Conservation (phyloP, 805 yeast genomes). For the Candida maltosa region DNA sequence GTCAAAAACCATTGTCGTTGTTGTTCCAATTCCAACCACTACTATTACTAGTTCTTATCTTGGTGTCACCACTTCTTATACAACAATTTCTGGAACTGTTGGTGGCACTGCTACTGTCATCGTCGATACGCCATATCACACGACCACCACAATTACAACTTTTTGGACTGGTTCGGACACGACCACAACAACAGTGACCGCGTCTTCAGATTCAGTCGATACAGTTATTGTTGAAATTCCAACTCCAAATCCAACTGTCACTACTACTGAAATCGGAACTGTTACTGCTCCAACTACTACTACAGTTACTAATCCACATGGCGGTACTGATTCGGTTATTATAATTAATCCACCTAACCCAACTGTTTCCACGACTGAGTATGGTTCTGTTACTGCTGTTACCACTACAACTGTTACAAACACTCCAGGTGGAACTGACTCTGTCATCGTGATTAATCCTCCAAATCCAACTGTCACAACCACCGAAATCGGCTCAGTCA, state of each 20-base stretch:
- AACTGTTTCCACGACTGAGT: background rate
- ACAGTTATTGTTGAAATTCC: background rate
- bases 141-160: background rate
- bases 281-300: background rate
- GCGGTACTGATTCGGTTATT: slow-evolving; percentile 1
- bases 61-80: slow-evolving; percentile 1
- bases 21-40: slow-evolving; percentile 7
- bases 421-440: background rate
- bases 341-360: slow-evolving; percentile 3
- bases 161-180: background rate
- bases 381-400: background rate
- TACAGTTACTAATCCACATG: slow-evolving; percentile 3
- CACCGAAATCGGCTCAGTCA: background rate
- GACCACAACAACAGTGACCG: background rate
- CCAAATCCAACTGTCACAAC: slow-evolving; percentile 2
- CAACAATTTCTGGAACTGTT: background rate
- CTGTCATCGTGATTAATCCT: background rate
- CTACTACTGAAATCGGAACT: background rate
- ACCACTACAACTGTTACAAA: background rate
- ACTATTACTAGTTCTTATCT: background rate
- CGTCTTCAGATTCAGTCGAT: background rate
- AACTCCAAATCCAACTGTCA: background rate
- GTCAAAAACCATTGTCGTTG: slow-evolving; percentile 20
- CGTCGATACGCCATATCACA: background rate
- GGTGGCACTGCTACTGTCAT: slow-evolving; percentile 1